phyloP scores from a whole-genome alignment of 495 filamentous ascomycete genomes.

The Glarea lozoyensis region DNA sequence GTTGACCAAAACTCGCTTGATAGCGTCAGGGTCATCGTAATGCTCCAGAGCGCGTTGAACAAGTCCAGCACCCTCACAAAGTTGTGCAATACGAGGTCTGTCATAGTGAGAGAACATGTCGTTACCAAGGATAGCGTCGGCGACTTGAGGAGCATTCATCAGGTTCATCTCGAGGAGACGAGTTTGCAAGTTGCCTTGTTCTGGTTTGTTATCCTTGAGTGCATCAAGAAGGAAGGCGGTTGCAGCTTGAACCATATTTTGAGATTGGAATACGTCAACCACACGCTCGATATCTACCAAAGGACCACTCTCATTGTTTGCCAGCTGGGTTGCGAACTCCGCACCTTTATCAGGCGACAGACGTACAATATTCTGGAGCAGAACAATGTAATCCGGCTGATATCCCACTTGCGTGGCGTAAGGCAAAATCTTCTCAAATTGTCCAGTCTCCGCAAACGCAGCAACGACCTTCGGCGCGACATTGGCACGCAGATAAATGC shows the following conservation, averaged over 20 bases:
- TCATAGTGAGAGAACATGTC: constrained; percentile 98
- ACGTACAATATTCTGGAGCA: constrained; percentile 86
- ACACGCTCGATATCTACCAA: constrained; percentile 91
- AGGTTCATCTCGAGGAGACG: constrained; percentile 97
- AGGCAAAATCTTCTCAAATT: constrained; percentile 90
- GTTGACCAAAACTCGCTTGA: constrained; percentile 80
- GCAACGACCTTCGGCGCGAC: constrained; percentile 88
- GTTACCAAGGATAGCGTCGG: constrained; percentile 93
- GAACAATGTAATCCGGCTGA: constrained; percentile 80
- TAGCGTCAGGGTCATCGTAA: constrained; percentile 77
- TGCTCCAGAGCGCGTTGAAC: constrained; percentile 88
- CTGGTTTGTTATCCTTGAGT: constrained; percentile 85
- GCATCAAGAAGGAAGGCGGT: constrained; percentile 95
- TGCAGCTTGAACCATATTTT: constrained; percentile 94
- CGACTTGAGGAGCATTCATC: constrained; percentile 90
- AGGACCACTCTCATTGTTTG: constrained; percentile 74
- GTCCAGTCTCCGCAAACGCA: constrained; percentile 87
- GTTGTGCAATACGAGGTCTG: constrained; percentile 69
- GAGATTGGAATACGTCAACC: constrained; percentile 93
- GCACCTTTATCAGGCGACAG: constrained; percentile 88
- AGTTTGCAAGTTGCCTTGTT: constrained; percentile 89
- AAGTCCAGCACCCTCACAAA: constrained; percentile 87
- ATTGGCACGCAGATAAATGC: constrained; percentile 81
- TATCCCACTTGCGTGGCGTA: constrained; percentile 80
- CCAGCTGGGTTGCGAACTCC: constrained; percentile 84